Conservation (phyloP, 345 rosid species). For the Bruguiera parviflora region DNA sequence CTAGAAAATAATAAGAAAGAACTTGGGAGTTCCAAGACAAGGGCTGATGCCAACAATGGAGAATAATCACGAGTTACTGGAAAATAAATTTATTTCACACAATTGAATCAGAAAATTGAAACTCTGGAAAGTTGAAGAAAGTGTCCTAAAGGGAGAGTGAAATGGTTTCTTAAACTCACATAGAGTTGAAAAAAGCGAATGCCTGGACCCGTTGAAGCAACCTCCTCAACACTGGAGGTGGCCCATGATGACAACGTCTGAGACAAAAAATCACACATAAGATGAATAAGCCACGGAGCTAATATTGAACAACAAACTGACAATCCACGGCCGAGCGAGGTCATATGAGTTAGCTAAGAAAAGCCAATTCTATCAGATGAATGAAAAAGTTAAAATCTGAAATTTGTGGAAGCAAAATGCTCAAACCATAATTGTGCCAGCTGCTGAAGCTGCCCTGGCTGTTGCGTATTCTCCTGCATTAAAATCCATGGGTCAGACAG, state of each 20-base stretch:
- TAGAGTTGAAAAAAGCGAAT: slow-evolving; percentile 92
- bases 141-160: slow-evolving; percentile 2
- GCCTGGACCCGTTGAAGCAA: slow-evolving; percentile 92
- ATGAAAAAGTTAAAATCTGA: background rate
- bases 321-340: background rate
- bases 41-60: no score
- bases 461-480: slow-evolving; percentile 90
- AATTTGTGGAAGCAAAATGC: slow-evolving; percentile 11
- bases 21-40: no score
- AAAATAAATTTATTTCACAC: background rate
- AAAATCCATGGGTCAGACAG: slow-evolving; percentile 14
- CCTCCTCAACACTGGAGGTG: slow-evolving; percentile 93
- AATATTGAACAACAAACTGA: background rate
- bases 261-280: slow-evolving; percentile 18
- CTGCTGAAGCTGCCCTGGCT: slow-evolving; percentile 85
- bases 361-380: background rate
- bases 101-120: background rate
- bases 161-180: slow-evolving; percentile 41
- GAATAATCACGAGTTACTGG: background rate
- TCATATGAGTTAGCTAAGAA: background rate
- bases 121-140: background rate
- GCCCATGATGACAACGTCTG: slow-evolving; percentile 94
- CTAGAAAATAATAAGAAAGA: background rate
- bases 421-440: slow-evolving; percentile 83
- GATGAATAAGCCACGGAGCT: background rate